Percentiles rank a stretch among this genome's conserved stretches.
phyloP scores from a whole-genome alignment of 208 protist species.

The Trichomonas vaginalis region DNA sequence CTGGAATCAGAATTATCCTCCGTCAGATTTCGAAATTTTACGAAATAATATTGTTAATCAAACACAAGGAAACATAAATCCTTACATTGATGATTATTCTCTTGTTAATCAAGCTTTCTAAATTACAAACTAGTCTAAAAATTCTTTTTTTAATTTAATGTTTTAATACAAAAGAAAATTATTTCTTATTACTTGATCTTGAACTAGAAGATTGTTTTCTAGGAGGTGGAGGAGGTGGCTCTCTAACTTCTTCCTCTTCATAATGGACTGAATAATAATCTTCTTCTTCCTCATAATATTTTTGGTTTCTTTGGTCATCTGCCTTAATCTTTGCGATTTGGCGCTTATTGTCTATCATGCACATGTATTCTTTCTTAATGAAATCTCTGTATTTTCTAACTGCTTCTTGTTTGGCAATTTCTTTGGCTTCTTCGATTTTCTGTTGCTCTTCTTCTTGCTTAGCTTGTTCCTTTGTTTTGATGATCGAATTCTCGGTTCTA shows the following conservation, averaged over 20 bases:
- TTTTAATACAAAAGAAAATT: too few relatives aligned
- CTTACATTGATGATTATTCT: not conserved
- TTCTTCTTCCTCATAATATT: not conserved
- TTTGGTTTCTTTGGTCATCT: not conserved
- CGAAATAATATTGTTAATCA: not conserved
- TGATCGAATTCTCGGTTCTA: not conserved
- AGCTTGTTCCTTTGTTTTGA: not conserved
- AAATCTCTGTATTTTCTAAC: not conserved
- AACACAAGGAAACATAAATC: constrained; percentile 13
- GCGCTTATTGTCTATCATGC: not conserved
- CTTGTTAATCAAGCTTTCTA: not conserved
- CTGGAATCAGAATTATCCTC: not conserved
- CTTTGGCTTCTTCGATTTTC: not conserved
- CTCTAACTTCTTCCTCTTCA: too few relatives aligned
- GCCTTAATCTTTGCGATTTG: not conserved
- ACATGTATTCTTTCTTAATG: not conserved
- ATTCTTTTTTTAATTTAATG: too few relatives aligned
- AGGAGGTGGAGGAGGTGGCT: too few relatives aligned
- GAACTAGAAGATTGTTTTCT: too few relatives aligned
- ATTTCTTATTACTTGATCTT: too few relatives aligned
- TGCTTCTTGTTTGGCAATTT: not conserved
- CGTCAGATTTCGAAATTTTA: not conserved
- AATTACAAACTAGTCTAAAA: not conserved
- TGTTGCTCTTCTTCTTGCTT: not conserved
- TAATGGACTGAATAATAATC: too few relatives aligned